A percentile compares a stretch with the other conserved stretches of the same genome.
Conservation (phyloP, 2,329 filamentous ascomycete genomes). For the Colletotrichum sp. region DNA sequence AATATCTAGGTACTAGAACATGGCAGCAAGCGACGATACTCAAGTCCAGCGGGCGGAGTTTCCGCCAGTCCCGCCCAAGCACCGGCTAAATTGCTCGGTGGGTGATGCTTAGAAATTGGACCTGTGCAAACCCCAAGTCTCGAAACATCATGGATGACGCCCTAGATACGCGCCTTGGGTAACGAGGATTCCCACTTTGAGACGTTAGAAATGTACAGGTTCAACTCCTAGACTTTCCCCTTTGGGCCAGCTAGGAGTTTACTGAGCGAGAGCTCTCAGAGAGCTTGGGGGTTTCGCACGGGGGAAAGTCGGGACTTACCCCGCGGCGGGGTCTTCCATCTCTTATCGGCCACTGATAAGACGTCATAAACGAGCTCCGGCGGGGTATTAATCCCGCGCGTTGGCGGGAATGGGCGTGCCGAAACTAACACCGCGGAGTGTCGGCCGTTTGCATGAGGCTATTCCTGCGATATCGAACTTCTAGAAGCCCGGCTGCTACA, state of each 20-base stretch:
- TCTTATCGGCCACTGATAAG: slow-evolving; percentile 5
- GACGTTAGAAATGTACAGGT: not conserved
- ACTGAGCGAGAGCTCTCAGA: not conserved
- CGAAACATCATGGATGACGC: not conserved
- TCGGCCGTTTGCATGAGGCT: not conserved
- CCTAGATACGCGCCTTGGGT: not conserved
- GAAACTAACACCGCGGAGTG: not conserved
- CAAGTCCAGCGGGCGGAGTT: not conserved
- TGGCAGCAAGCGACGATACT: not conserved
- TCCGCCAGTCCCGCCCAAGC: not conserved
- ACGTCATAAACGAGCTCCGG: slow-evolving; percentile 4
- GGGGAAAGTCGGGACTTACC: slow-evolving; percentile 2
- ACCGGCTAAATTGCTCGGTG: not conserved
- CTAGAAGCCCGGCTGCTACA: not conserved
- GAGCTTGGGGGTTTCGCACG: not conserved
- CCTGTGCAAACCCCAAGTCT: not conserved
- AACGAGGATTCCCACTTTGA: not conserved
- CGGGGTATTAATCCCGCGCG: not conserved
- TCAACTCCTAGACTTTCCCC: not conserved
- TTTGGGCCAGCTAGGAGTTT: not conserved
- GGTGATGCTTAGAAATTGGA: not conserved
- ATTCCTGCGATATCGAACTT: not conserved
- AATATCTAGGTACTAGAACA: not conserved
- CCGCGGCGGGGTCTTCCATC: slow-evolving; percentile 4
- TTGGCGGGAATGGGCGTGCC: not conserved